A percentile compares a stretch with the other conserved stretches of the same genome.
Conservation (phyloP, 116 monocot genomes). For the Zostera marina region DNA sequence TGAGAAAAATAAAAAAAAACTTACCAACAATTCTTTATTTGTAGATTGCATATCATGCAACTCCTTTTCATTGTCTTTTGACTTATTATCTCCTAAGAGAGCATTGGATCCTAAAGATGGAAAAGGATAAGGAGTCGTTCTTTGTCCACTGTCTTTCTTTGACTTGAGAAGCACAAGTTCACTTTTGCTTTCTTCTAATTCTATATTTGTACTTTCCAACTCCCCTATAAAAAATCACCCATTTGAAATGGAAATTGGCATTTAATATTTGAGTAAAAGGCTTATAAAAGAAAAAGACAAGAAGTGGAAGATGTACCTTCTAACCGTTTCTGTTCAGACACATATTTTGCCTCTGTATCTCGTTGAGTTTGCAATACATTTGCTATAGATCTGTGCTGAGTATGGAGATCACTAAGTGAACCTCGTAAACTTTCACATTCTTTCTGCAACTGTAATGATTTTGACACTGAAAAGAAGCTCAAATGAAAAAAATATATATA, state of each 20-base stretch:
- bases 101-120: slow-evolving; percentile 44
- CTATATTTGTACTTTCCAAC: slow-evolving; percentile 29
- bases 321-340: slow-evolving; percentile 48
- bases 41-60: slow-evolving; percentile 54
- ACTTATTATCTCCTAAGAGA: slow-evolving; percentile 21
- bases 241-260: not conserved
- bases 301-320: slow-evolving; percentile 26
- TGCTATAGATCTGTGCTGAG: slow-evolving; percentile 37
- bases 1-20: not conserved
- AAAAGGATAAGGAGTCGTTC: slow-evolving; percentile 31
- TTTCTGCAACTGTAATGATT: slow-evolving; percentile 16
- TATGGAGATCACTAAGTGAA: slow-evolving; percentile 40
- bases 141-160: slow-evolving; percentile 38
- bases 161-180: slow-evolving; percentile 46
- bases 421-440: slow-evolving; percentile 31
- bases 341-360: slow-evolving; percentile 35
- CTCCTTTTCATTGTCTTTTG: slow-evolving; percentile 61
- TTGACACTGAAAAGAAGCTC: slow-evolving; percentile 5
- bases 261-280: slow-evolving; percentile 2
- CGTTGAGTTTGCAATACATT: slow-evolving; percentile 35
- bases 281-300: not conserved
- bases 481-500: slow-evolving; percentile 3
- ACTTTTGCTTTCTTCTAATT: slow-evolving; percentile 63
- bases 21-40: slow-evolving; percentile 47
- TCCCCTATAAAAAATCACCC: slow-evolving; percentile 44